Evolutionary conservation across 441 rosid species (phyloP).

Genomic region (Breynia disticha): DNA sequence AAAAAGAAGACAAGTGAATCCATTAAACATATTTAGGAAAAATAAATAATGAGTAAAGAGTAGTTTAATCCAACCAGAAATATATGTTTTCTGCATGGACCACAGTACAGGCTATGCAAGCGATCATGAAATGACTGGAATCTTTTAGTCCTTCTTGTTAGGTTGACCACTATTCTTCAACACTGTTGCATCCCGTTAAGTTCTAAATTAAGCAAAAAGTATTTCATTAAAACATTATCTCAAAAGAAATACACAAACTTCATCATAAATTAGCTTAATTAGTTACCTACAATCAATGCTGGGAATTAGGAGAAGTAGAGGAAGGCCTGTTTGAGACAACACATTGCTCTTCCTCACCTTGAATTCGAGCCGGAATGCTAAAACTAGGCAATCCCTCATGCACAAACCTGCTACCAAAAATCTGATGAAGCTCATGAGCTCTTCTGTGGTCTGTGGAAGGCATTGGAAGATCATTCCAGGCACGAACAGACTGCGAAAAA

Average conservation of each 20-base stretch:
- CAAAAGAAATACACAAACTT: not conserved
- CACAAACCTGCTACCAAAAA: slow-evolving; percentile 44
- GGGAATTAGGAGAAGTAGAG: slow-evolving; percentile 79
- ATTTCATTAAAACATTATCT: not conserved
- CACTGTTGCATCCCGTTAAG: not conserved
- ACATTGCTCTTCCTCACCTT: slow-evolving; percentile 59
- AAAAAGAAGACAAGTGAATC: not conserved
- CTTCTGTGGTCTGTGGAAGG: slow-evolving; percentile 33
- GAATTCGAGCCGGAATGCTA: slow-evolving; percentile 78
- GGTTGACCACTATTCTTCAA: not conserved
- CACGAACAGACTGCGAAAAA: slow-evolving; percentile 60
- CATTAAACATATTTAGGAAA: slow-evolving; percentile 3
- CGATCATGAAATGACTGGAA: slow-evolving; percentile 2
- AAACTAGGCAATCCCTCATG: slow-evolving; percentile 59
- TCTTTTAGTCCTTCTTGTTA: slow-evolving; percentile 12
- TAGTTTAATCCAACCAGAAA: slow-evolving; percentile 7
- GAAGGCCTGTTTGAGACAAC: slow-evolving; percentile 60
- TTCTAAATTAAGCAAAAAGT: not conserved
- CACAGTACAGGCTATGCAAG: no score
- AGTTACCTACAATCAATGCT: slow-evolving; percentile 34
- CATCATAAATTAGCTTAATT: no score
- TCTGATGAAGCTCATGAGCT: slow-evolving; percentile 34
- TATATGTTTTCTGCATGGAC: slow-evolving; percentile 1
- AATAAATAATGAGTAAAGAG: not conserved
- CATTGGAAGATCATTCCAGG: slow-evolving; percentile 59